Conservation (phyloP, 202 grass and related monocot genomes). For the Cymbopogon flexuosus region DNA sequence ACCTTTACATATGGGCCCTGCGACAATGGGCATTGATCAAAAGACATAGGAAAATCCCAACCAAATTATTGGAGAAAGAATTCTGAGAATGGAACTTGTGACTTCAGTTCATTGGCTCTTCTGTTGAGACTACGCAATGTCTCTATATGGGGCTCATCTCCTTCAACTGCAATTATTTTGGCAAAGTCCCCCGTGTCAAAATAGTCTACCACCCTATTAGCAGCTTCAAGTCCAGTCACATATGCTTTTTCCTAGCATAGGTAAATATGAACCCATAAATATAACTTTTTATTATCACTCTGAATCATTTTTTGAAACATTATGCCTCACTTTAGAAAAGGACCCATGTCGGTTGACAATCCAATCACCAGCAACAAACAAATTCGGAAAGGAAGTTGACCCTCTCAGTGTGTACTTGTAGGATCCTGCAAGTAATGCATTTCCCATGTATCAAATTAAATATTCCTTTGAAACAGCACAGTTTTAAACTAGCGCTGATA, state of each 20-base stretch:
- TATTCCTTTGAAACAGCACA: slow-evolving; percentile 1
- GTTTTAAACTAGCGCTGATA: not conserved
- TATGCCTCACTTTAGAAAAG: slow-evolving; percentile 61
- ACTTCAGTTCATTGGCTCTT: slow-evolving; percentile 60
- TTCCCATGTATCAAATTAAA: not conserved
- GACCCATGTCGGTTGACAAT: slow-evolving; percentile 79
- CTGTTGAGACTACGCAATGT: slow-evolving; percentile 55
- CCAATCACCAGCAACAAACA: slow-evolving; percentile 84
- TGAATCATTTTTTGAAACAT: slow-evolving; percentile 4
- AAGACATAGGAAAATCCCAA: not conserved
- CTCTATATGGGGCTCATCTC: slow-evolving; percentile 75
- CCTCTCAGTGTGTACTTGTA: slow-evolving; percentile 67
- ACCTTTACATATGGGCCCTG: slow-evolving; percentile 25
- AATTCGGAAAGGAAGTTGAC: slow-evolving; percentile 66
- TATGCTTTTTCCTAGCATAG: slow-evolving; percentile 74
- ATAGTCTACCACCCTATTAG: slow-evolving; percentile 78
- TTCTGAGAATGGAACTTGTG: slow-evolving; percentile 51
- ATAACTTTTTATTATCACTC: not conserved
- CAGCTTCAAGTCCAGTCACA: slow-evolving; percentile 84
- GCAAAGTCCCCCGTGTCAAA: slow-evolving; percentile 66
- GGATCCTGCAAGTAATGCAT: slow-evolving; percentile 49
- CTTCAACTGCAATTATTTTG: slow-evolving; percentile 78
- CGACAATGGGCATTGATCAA: not conserved
- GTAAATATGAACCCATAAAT: slow-evolving; percentile 26
- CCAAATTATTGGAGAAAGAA: slow-evolving; percentile 53